Conservation (phyloP, 495 filamentous ascomycete genomes). For the Eremomyces bilateralis region DNA sequence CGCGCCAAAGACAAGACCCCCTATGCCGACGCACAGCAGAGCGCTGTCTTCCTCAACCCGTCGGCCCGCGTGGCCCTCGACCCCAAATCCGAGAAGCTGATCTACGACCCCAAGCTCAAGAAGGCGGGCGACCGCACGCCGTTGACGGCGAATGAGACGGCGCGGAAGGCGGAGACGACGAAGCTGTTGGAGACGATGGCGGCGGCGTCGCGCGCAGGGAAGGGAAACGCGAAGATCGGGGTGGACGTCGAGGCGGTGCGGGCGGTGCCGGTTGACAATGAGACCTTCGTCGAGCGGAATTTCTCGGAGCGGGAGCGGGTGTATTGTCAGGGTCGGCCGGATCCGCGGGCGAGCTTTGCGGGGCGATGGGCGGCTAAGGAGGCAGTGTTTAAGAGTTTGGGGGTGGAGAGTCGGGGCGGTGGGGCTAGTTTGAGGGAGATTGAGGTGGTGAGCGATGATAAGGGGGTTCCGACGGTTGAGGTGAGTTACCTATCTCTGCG, state of each 20-base stretch:
- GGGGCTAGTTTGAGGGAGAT: constrained; percentile 86
- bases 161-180: constrained; percentile 33
- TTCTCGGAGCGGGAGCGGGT: constrained; percentile 65
- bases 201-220: constrained; percentile 37
- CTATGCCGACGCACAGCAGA: constrained; percentile 71
- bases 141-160: background rate
- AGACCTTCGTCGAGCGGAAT: constrained; percentile 86
- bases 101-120: constrained; percentile 24
- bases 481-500: constrained; percentile 58
- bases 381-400: constrained; percentile 94
- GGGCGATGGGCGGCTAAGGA: constrained; percentile 95
- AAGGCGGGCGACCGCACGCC: constrained; percentile 1
- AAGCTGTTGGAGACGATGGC: constrained; percentile 62
- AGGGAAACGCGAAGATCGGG: constrained; percentile 54
- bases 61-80: constrained; percentile 65
- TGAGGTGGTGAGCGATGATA: constrained; percentile 63
- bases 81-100: constrained; percentile 59
- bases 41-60: constrained; percentile 84
- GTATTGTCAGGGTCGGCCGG: constrained; percentile 62
- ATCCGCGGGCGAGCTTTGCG: constrained; percentile 66
- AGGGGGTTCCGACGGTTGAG: constrained; percentile 60
- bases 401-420: constrained; percentile 65
- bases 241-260: constrained; percentile 78
- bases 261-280: constrained; percentile 74
- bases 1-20: constrained; percentile 80